A percentile compares a stretch with the other conserved stretches of the same genome.
phyloP scores from a whole-genome alignment of 805 yeast species.

The Zygotorulaspora florentina region DNA sequence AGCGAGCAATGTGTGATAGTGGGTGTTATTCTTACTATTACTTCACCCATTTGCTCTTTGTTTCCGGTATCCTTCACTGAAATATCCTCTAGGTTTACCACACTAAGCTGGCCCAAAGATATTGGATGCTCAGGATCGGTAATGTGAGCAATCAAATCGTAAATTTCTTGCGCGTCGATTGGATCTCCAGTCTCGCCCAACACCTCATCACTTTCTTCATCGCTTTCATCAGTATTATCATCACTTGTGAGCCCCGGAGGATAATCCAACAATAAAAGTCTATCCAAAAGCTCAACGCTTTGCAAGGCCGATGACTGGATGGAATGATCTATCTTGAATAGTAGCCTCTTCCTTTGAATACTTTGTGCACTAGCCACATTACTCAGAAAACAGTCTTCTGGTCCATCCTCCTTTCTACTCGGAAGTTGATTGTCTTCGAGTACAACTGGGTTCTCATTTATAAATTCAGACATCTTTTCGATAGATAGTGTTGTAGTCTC shows the following conservation, averaged over 20 bases:
- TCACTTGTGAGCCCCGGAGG: conserved; percentile 26
- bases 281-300: conserved; percentile 31
- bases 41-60: conserved; percentile 58
- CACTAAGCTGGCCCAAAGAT: conserved; percentile 89
- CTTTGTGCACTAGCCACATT: conserved; percentile 14
- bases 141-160: conserved; percentile 76
- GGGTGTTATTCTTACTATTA: conserved; percentile 84
- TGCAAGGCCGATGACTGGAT: conserved; percentile 24
- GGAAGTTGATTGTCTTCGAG: conserved; percentile 75
- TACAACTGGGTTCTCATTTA: conserved; percentile 88
- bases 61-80: conserved; percentile 57
- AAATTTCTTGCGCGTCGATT: conserved; percentile 86
- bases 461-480: conserved; percentile 63
- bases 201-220: conserved; percentile 25
- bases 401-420: conserved; percentile 44
- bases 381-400: conserved; percentile 20
- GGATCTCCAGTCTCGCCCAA: conserved; percentile 44
- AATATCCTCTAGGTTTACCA: conserved; percentile 82
- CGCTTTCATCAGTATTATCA: conserved; percentile 18
- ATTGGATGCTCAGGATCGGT: conserved; percentile 98
- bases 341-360: conserved; percentile 23
- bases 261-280: conserved; percentile 21
- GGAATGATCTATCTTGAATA: conserved; percentile 28
- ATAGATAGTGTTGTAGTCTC: background rate
- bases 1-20: conserved; percentile 96